Evolutionary conservation across 2,329 filamentous ascomycete species (phyloP).

Genomic region (Ascochyta viciae-villosae): DNA sequence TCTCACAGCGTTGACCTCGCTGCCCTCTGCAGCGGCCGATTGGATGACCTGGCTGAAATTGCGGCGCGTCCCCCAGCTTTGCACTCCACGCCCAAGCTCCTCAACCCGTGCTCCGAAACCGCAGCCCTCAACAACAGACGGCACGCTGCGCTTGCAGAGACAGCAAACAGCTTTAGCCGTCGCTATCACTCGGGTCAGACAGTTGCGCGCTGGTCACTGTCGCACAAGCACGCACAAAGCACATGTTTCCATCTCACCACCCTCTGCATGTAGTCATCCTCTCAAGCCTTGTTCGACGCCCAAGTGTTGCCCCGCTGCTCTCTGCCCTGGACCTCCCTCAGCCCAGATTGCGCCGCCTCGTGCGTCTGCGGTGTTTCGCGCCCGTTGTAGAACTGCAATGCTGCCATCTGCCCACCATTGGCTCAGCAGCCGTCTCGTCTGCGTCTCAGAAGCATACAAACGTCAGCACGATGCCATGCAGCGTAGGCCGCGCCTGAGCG

Average conservation of each 20-base stretch:
- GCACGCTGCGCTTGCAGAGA: neutral
- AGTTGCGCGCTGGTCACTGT: constrained; percentile 15
- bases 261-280: constrained; percentile 4
- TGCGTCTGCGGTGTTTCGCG: constrained; percentile 25
- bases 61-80: constrained; percentile 22
- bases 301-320: constrained; percentile 20
- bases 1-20: constrained; percentile 12
- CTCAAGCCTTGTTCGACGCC: constrained; percentile 10
- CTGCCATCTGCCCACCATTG: constrained; percentile 26
- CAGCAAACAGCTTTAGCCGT: constrained; percentile 7
- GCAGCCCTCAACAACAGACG: constrained; percentile 13
- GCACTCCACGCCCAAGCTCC: constrained; percentile 9
- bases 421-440: constrained; percentile 39
- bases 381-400: constrained; percentile 18
- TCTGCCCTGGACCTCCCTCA: neutral
- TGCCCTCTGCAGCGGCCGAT: constrained; percentile 15
- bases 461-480: constrained; percentile 38
- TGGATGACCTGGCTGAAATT: constrained; percentile 31
- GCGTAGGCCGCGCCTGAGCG: constrained; percentile 25
- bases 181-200: constrained; percentile 11
- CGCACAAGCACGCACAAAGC: constrained; percentile 14
- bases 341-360: constrained; percentile 14
- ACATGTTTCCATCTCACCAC: constrained; percentile 7
- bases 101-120: constrained; percentile 5
- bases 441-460: constrained; percentile 40